Conservation (phyloP, 192 early-diverging fungal genomes). For the Martensiomyces pterosporus region DNA sequence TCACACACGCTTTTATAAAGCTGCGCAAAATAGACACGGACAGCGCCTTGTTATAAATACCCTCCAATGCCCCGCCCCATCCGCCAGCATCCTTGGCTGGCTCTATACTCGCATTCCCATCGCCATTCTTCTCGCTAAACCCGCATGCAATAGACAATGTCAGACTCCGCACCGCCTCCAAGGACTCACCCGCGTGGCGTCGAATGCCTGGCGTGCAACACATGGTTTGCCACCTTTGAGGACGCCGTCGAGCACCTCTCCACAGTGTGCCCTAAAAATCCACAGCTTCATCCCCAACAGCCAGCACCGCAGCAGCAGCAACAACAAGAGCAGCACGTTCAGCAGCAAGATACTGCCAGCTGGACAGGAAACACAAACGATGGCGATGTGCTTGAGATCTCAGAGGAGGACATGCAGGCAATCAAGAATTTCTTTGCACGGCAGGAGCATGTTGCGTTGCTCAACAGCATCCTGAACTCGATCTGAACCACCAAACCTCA, state of each 20-base stretch:
- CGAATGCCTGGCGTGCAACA: neutral
- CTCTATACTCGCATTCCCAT: neutral
- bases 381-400: neutral
- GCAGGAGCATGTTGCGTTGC: too few relatives aligned
- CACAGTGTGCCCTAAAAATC: neutral
- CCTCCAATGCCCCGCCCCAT: neutral
- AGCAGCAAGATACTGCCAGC: too few relatives aligned
- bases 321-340: too few relatives aligned
- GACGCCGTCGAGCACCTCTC: neutral
- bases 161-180: too few relatives aligned
- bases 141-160: neutral
- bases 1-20: too few relatives aligned
- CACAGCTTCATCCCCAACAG: neutral
- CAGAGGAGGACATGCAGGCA: neutral
- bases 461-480: too few relatives aligned
- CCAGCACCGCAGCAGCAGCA: too few relatives aligned
- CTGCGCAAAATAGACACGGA: too few relatives aligned
- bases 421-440: neutral
- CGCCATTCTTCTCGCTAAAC: neutral
- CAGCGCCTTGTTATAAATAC: neutral
- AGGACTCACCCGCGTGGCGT: neutral
- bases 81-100: neutral
- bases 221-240: neutral
- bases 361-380: neutral
- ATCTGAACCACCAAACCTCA: too few relatives aligned